Base-by-base conservation (phyloP, 2,329 filamentous ascomycete species). In the Elsinoe arachidis region DNA sequence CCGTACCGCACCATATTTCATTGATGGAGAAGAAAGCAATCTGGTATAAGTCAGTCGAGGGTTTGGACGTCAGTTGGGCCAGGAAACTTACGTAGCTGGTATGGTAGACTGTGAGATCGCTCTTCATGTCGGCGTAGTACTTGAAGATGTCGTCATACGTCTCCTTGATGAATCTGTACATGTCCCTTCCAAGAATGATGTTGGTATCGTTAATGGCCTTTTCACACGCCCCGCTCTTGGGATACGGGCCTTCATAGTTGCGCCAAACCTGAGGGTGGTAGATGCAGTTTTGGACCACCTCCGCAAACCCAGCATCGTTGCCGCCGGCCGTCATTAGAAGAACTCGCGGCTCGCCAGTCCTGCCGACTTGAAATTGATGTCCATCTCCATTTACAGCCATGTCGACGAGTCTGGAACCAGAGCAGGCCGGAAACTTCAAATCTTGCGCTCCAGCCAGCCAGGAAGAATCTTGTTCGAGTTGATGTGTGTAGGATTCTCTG, bases 81-180 rank as follows among this genome's bases (percentile, higher is more conserved):
- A n/a, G n/a, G n/a, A n/a, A n/a, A 51, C 46, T 15, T 30, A 51
- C 46, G 11, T 51, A 51, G 26, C 46, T 30, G 26, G 46, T 51
- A 14, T 51, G 46, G 21, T 51, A 51, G 46, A 51, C 26, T 10
- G 35, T 35, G 26, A 51, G n/a, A 30, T 51, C 46, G 11, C 26
- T 34, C 2, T 26, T 4, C 30, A 15, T 34, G n/a, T 35, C 30
- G 10, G 35, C 12, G 26, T 17, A 51, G 15, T 34, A 3, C 3
- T 15, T 9, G 15, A 51, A 51, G 46, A 51, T 51, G 11, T 34
- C 26, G 3, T n/a, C 11, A n/a, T 51, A 51, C n/a, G n/a, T n/a
- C n/a, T n/a, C n/a, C n/a, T n/a, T n/a, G n/a, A n/a, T n/a, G n/a
- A n/a, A n/a, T n/a, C n/a, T n/a, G n/a, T n/a, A n/a, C n/a, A n/a